Conservation (phyloP, 352 stramenopile genomes). For the Pythium sp. region DNA sequence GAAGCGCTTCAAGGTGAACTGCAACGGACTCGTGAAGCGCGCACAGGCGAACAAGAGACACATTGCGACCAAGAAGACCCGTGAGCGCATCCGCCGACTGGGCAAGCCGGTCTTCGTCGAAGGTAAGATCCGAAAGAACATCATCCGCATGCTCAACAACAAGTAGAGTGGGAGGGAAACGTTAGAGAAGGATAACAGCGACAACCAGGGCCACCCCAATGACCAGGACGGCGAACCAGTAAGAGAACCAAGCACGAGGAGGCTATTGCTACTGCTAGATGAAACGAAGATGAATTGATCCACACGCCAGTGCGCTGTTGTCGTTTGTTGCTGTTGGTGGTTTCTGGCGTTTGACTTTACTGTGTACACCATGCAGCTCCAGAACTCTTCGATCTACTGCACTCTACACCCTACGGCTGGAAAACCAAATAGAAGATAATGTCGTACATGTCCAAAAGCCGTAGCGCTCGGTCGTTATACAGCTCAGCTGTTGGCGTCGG, state of each 20-base stretch:
- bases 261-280: not conserved
- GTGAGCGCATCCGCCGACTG: conserved; percentile 70
- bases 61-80: conserved; percentile 84
- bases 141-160: conserved; percentile 67
- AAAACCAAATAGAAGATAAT: conserved; percentile 14
- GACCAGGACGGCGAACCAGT: not conserved
- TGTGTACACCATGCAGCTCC: not conserved
- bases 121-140: conserved; percentile 83
- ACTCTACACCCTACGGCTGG: not conserved
- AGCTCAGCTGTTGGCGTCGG: not conserved
- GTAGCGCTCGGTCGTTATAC: conserved; percentile 7
- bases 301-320: not conserved
- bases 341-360: no score
- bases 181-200: not conserved
- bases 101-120: conserved; percentile 69
- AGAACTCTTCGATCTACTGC: not conserved
- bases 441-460: conserved; percentile 7
- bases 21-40: conserved; percentile 77
- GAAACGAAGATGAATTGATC: conserved; percentile 1
- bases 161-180: conserved; percentile 7
- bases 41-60: conserved; percentile 81
- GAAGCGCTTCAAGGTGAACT: conserved; percentile 84
- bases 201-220: not conserved
- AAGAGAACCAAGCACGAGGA: no score
- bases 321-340: not conserved